Conservation (phyloP, 495 filamentous ascomycete genomes). For the Cairneyella variabilis region DNA sequence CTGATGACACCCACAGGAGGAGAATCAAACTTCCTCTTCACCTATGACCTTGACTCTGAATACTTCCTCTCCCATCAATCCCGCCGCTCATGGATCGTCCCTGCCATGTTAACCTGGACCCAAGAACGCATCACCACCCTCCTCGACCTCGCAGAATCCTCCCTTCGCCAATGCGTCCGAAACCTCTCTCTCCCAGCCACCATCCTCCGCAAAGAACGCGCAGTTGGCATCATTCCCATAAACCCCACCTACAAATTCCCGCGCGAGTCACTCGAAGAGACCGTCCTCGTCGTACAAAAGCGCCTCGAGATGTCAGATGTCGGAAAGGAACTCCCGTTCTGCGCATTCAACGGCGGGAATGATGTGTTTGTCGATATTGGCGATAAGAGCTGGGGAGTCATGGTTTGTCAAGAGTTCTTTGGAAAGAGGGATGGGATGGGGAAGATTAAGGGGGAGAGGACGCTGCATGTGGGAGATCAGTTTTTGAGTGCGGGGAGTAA, state of each 20-base stretch:
- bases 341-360: slow-evolving; percentile 96
- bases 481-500: slow-evolving; percentile 94
- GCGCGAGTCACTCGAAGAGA: slow-evolving; percentile 91
- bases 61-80: slow-evolving; percentile 60
- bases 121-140: slow-evolving; percentile 73
- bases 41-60: slow-evolving; percentile 53
- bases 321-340: slow-evolving; percentile 76
- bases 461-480: slow-evolving; percentile 90
- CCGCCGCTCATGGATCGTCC: slow-evolving; percentile 70
- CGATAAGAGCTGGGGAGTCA: slow-evolving; percentile 93
- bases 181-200: slow-evolving; percentile 72
- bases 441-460: slow-evolving; percentile 46
- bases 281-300: slow-evolving; percentile 89
- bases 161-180: slow-evolving; percentile 71
- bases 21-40: slow-evolving; percentile 85
- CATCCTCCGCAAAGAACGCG: slow-evolving; percentile 85
- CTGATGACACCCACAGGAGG: too few species aligned
- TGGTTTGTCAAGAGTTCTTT: slow-evolving; percentile 90
- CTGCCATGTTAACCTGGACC: slow-evolving; percentile 83
- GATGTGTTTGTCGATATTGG: slow-evolving; percentile 99
- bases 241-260: slow-evolving; percentile 58
- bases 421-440: slow-evolving; percentile 29
- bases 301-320: slow-evolving; percentile 76
- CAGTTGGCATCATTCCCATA: slow-evolving; percentile 81
- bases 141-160: slow-evolving; percentile 81